Evolutionary conservation across 495 filamentous ascomycete genomes (phyloP), one percentile per base, ranked within the genome.

Genomic region (Penicillium daleae): DNA sequence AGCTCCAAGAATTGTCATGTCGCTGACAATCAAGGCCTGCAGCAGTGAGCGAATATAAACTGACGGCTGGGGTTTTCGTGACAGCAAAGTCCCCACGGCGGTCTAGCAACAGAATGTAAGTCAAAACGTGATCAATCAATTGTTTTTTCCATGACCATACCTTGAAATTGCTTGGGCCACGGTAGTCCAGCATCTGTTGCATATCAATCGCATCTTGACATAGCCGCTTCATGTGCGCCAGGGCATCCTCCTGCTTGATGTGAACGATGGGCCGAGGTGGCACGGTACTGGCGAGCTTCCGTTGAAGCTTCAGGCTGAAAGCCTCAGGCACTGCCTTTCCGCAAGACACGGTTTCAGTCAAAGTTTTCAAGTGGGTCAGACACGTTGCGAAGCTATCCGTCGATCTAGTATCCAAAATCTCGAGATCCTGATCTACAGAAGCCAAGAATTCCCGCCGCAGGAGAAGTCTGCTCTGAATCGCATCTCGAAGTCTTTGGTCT

Each of bases 201-300:
- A 89, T 78, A 57, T 91, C 87, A 37, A 83, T 76, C n/a, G 85
- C 89, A 71, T 97, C 90, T 59, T 84, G 78, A 71, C 88, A 91
- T 27, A 97, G 73, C 33, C 85, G 84, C 66, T 83, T 84, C 66
- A 97, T 80, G 65, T 90, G 87, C 59, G 75, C 75, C 64, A 87
- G 83, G 6, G 93, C 92, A 69, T 91, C 87, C 22, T 88, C 85
- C 55, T 90, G 87, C 40, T 82, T 85, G 35, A 91, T 82, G 32
- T 90, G 83, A 17, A 97, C 90, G 65, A 97, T 93, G 7, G 94
- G 92, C 27, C 94, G 87, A 26, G 95, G 96, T 4, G 95, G 95
- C 56, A 96, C 91, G 5, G 91, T 97, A 67, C 92, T 97, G 8
- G 95, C 92, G 6, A 99, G 78, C 62, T 87, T 89, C 13, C 96